These are phyloP conservation scores for Bipolaris sorokiniana DNA, from an alignment of 2,329 filamentous ascomycete species.

Conservation along the genomic window DNA sequence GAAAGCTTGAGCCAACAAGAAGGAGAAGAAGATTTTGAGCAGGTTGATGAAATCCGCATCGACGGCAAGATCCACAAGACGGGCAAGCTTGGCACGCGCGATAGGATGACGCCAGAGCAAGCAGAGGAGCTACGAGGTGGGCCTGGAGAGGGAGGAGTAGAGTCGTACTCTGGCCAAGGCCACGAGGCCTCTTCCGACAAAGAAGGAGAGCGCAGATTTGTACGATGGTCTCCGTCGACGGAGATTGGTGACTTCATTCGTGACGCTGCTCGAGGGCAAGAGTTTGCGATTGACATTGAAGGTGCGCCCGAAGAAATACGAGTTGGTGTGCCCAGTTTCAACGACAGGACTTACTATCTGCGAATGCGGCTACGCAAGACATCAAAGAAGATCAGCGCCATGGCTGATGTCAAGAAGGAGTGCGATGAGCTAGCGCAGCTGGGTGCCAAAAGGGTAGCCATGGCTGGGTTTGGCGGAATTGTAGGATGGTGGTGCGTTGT, in stretches of 20 bases:
- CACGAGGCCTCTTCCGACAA: conserved; percentile 58
- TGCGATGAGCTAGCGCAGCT: conserved; percentile 80
- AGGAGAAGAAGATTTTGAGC: conserved; percentile 52
- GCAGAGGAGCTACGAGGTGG: conserved; percentile 53
- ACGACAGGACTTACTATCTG: conserved; percentile 88
- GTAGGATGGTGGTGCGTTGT: conserved; percentile 82
- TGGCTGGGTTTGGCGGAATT: conserved; percentile 77
- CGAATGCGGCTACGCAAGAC: conserved; percentile 76
- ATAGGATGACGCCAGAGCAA: conserved; percentile 38
- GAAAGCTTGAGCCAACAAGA: conserved; percentile 33
- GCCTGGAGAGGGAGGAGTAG: conserved; percentile 65
- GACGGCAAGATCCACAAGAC: conserved; percentile 57
- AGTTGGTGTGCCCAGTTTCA: conserved; percentile 84
- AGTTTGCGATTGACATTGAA: conserved; percentile 85
- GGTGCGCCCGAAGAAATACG: conserved; percentile 71
- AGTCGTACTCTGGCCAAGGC: conserved; percentile 73
- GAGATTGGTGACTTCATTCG: conserved; percentile 95
- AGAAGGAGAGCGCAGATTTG: conserved; percentile 67
- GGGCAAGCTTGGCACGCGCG: conserved; percentile 47
- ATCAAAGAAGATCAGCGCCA: conserved; percentile 68
- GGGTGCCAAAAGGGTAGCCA: conserved; percentile 77
- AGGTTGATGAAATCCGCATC: conserved; percentile 58
- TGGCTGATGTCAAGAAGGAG: conserved; percentile 77
- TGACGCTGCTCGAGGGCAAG: conserved; percentile 81
- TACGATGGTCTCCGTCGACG: conserved; percentile 86